phyloP scores from a whole-genome alignment of 768 basidiomycete species.

The Leucosporidium scottii region DNA sequence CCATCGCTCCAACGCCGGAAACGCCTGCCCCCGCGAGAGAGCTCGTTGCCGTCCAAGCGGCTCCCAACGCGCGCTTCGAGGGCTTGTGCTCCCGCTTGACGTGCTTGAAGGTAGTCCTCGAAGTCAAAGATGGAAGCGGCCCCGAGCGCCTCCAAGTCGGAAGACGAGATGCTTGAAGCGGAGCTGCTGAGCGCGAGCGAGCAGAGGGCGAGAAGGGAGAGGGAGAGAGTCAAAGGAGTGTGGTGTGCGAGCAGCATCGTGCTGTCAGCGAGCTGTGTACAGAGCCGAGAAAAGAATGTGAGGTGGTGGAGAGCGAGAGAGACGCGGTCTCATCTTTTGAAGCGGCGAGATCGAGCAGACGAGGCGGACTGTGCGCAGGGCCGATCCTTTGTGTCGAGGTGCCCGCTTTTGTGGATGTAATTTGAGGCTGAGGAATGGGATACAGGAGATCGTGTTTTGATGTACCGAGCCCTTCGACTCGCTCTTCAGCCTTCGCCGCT shows the following conservation, averaged over 20 bases:
- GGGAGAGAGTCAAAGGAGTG: neutral
- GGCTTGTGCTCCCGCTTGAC: neutral
- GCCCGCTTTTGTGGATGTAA: too few relatives aligned
- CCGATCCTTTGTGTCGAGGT: too few relatives aligned
- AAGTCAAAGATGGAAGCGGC: neutral
- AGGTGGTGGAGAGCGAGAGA: too few relatives aligned
- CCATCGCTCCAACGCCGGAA: slow-evolving; percentile 25
- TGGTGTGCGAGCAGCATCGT: neutral
- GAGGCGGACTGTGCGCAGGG: too few relatives aligned
- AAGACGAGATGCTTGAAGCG: neutral
- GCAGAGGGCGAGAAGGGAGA: neutral
- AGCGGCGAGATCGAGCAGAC: too few relatives aligned
- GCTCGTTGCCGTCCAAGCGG: slow-evolving; percentile 3
- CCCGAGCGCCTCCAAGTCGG: neutral
- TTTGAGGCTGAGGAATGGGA: too few relatives aligned
- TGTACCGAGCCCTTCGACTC: too few relatives aligned
- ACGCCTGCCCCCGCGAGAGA: neutral
- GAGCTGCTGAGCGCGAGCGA: neutral
- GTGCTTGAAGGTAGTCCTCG: neutral
- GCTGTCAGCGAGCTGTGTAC: too few relatives aligned
- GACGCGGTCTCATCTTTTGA: too few relatives aligned
- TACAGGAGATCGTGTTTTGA: too few relatives aligned
- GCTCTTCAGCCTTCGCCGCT: too few relatives aligned
- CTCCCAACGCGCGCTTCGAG: slow-evolving; percentile 4
- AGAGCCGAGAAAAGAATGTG: neutral